These are phyloP conservation scores for Claviceps sp. DNA, from an alignment of 2,329 filamentous ascomycete species.

Conservation along the genomic window DNA sequence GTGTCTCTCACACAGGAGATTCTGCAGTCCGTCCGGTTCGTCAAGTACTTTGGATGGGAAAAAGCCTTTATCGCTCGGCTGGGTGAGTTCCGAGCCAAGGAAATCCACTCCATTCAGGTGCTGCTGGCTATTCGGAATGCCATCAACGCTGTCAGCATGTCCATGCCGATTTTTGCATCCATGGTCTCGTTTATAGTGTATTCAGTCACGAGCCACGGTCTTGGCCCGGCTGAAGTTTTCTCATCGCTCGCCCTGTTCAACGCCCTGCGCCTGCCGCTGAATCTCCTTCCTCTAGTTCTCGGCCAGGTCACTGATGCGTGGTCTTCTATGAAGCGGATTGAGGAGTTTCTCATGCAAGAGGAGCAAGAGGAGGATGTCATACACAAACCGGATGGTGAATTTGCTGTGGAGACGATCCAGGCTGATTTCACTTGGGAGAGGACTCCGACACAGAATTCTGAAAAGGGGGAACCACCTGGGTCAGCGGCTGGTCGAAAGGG, in stretches of 20 bases:
- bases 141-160: constrained; percentile 73
- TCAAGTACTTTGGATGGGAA: constrained; percentile 97
- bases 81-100: constrained; percentile 56
- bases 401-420: constrained; percentile 57
- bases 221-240: constrained; percentile 71
- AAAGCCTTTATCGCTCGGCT: constrained; percentile 70
- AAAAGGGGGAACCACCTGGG: constrained; percentile 18
- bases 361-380: constrained; percentile 63
- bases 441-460: constrained; percentile 40
- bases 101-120: constrained; percentile 75
- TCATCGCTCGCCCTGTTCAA: constrained; percentile 93
- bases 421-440: constrained; percentile 84
- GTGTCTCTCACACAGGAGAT: constrained; percentile 90
- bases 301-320: constrained; percentile 83
- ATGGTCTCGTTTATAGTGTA: constrained; percentile 91
- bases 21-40: constrained; percentile 77
- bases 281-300: constrained; percentile 75
- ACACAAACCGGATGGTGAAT: constrained; percentile 40
- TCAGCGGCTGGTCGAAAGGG: constrained; percentile 30
- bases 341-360: constrained; percentile 78
- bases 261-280: constrained; percentile 76
- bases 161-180: constrained; percentile 83
- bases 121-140: constrained; percentile 72
- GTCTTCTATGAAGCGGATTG: constrained; percentile 70
- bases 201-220: constrained; percentile 48